phyloP scores from a whole-genome alignment of 768 basidiomycete species.

The Pseudohyphozyma bogoriensis region DNA sequence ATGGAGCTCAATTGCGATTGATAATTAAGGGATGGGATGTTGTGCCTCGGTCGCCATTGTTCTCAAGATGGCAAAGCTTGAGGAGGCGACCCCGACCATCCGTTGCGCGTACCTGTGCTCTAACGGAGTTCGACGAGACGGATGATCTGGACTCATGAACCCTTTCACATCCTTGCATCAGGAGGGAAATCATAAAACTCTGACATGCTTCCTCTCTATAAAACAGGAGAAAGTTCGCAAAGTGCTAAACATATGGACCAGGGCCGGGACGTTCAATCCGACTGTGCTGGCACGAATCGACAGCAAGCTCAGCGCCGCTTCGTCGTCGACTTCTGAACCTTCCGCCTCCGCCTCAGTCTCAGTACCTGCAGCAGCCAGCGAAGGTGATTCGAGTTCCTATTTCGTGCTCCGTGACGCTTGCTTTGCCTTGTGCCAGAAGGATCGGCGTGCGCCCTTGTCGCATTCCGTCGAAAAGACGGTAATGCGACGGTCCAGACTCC shows the following conservation, averaged over 20 bases:
- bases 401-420: neutral
- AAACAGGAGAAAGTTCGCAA: slow-evolving; percentile 90
- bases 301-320: slow-evolving; percentile 5
- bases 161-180: neutral
- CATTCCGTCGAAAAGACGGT: neutral
- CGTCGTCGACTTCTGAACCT: neutral
- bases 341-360: neutral
- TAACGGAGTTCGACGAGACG: neutral
- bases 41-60: too few species aligned
- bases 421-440: neutral
- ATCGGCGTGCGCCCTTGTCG: neutral
- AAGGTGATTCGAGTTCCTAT: slow-evolving; percentile 11
- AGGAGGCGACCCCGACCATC: neutral
- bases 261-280: slow-evolving; percentile 62
- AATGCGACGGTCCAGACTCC: too few species aligned
- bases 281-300: slow-evolving; percentile 4
- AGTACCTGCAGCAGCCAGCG: neutral
- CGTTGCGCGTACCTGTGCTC: neutral
- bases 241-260: slow-evolving; percentile 94
- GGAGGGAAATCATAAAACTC: neutral
- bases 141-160: neutral
- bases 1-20: neutral
- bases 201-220: neutral
- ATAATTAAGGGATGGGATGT: neutral
- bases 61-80: too few species aligned